Base-by-base conservation (phyloP, 495 filamentous ascomycete species). In the Aspergillus indologenus region DNA sequence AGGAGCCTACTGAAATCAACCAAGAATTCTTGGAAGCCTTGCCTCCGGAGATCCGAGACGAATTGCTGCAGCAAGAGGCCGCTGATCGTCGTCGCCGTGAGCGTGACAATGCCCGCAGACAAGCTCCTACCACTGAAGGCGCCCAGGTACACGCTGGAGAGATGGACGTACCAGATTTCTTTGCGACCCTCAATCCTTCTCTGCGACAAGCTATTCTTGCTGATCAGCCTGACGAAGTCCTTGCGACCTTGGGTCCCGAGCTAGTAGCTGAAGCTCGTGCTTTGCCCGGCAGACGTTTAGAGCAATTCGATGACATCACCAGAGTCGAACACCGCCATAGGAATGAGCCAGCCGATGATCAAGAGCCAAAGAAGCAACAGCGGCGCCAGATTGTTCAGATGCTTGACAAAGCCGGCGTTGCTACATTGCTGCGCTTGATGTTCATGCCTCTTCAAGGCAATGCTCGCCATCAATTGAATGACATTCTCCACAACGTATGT, bases 11-110 rank as follows among this genome's bases (percentile, higher is more conserved):
- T 17, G 92, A 95, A 66, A 92, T 96, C 60, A 92, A 90, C 71
- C 88, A 87, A 62, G 94, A 99, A 64, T 99, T 99, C 72, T 79
- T 99, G 22, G 89, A 96, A 61, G 94, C 95, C 11, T 78, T 99
- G 47, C 94, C 94, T 3, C 82, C 85, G 0, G 93, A 96, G 50
- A 90, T 99, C 45, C 88, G 93, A 48, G 81, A 88, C 56, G 94
- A 99, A 65, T 81, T 99, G 45, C 82, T 96, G 3, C 85, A 90
- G 62, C 90, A 96, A 67, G 95, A 99, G 74, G 83, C 87, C 29
- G 84, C 86, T 61, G 95, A 96, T 63, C 89, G 92, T 49, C 90
- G 94, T 48, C 91, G 92, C 46, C 86, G 91, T 6, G 90, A 97
- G 65, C 90, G 90, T 51, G 90, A 96, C 66, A 82, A 79, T 61